phyloP scores from a whole-genome alignment of 2,329 filamentous ascomycete genomes.

The Phialocephala subalpina region DNA sequence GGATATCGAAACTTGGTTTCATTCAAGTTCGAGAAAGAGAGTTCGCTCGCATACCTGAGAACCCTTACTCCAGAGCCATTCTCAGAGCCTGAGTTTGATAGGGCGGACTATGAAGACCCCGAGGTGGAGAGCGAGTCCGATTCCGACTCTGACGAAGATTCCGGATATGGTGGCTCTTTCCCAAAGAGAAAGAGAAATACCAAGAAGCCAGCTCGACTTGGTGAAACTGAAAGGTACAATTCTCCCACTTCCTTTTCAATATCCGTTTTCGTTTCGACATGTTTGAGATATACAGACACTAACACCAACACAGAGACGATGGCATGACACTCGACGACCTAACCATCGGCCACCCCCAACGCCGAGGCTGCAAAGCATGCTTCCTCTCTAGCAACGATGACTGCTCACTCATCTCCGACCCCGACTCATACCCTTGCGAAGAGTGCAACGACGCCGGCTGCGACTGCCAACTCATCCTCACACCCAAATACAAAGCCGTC shows the following conservation, averaged over 20 bases:
- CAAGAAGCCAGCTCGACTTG: constrained; percentile 6
- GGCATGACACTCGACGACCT: constrained; percentile 33
- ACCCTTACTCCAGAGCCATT: constrained; percentile 22
- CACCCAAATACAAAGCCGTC: constrained; percentile 31
- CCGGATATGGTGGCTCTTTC: constrained; percentile 1
- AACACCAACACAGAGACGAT: constrained; percentile 31
- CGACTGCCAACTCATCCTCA: constrained; percentile 36
- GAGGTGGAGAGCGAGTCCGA: constrained; percentile 14
- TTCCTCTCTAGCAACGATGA: constrained; percentile 35
- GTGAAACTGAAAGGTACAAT: neutral
- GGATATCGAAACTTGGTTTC: constrained; percentile 30
- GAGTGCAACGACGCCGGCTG: constrained; percentile 34
- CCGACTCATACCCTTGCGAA: constrained; percentile 36
- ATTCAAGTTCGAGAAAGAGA: constrained; percentile 25
- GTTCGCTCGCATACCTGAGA: constrained; percentile 28
- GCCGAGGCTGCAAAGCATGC: constrained; percentile 40
- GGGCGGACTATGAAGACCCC: neutral
- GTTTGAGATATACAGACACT: neutral
- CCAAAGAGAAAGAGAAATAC: constrained; percentile 10
- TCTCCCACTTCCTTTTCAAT: neutral
- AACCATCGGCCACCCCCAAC: constrained; percentile 34
- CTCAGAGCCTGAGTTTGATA: neutral
- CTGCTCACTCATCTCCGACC: constrained; percentile 37
- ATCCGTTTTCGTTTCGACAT: too few species aligned
- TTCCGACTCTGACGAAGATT: constrained; percentile 13